Conservation (phyloP, 495 filamentous ascomycete genomes). For the Aspergillus affinis region DNA sequence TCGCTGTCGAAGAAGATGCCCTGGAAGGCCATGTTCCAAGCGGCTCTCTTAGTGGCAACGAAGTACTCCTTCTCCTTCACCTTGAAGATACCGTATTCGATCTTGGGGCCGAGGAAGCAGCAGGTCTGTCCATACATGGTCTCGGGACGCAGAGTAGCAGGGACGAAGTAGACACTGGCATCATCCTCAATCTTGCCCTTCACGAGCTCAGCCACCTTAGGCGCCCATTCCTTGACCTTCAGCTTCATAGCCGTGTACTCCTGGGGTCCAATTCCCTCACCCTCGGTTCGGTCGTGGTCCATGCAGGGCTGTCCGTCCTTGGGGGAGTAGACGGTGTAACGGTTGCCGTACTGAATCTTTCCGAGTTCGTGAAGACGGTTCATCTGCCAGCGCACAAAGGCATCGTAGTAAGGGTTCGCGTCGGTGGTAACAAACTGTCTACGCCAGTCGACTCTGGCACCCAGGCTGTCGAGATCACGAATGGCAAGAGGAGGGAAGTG, state of each 20-base stretch:
- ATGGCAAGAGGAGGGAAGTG: slow-evolving; percentile 84
- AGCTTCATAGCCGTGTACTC: slow-evolving; percentile 93
- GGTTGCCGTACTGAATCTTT: slow-evolving; percentile 92
- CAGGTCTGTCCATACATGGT: slow-evolving; percentile 98
- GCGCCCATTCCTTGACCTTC: slow-evolving; percentile 83
- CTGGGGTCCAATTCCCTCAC: slow-evolving; percentile 86
- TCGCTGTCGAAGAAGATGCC: slow-evolving; percentile 75
- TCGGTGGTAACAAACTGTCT: slow-evolving; percentile 91
- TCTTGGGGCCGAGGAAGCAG: slow-evolving; percentile 91
- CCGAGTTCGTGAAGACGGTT: slow-evolving; percentile 82
- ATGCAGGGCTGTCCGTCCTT: slow-evolving; percentile 98
- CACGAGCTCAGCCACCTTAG: slow-evolving; percentile 64
- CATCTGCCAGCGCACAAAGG: slow-evolving; percentile 98
- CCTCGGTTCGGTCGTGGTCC: slow-evolving; percentile 91
- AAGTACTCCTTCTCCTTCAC: slow-evolving; percentile 80
- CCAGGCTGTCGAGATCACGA: slow-evolving; percentile 78
- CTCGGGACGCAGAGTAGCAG: slow-evolving; percentile 90
- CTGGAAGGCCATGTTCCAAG: slow-evolving; percentile 96
- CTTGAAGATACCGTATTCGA: slow-evolving; percentile 89
- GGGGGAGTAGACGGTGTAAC: slow-evolving; percentile 93
- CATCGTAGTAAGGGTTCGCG: slow-evolving; percentile 95
- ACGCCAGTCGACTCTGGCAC: slow-evolving; percentile 88
- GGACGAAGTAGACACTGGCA: slow-evolving; percentile 83
- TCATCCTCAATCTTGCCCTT: slow-evolving; percentile 75
- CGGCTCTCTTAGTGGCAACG: slow-evolving; percentile 80